These are phyloP conservation scores for Carpinus viminea DNA, from an alignment of 306 rosid species.

Conservation along the genomic window DNA sequence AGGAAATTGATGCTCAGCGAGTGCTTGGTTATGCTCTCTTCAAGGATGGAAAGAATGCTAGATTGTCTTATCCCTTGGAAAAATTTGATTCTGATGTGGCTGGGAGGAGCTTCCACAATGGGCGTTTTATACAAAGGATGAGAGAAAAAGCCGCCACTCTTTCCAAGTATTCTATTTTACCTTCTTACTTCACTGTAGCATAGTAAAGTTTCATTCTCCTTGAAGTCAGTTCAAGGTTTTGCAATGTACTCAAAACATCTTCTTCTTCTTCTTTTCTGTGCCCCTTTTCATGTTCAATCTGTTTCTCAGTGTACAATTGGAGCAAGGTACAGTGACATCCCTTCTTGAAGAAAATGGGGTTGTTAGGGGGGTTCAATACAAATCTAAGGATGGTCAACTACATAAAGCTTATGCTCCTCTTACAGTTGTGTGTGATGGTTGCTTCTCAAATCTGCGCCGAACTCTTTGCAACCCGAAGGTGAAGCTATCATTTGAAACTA, in stretches of 20 bases:
- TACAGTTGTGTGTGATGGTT: constrained; percentile 65
- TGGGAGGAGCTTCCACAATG: constrained; percentile 77
- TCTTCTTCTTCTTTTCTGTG: not conserved
- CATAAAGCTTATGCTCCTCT: constrained; percentile 58
- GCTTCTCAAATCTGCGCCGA: constrained; percentile 67
- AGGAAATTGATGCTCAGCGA: constrained; percentile 65
- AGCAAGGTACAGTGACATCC: constrained; percentile 62
- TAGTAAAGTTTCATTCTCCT: not conserved
- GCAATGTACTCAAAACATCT: not conserved
- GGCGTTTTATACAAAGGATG: constrained; percentile 70
- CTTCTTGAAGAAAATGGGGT: constrained; percentile 55
- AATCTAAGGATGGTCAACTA: constrained; percentile 47
- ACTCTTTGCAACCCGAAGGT: constrained; percentile 65
- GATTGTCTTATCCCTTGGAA: constrained; percentile 59
- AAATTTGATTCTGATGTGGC: constrained; percentile 53
- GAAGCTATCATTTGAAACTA: constrained; percentile 13
- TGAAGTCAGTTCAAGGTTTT: not conserved
- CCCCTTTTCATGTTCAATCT: not conserved
- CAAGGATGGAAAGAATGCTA: constrained; percentile 54
- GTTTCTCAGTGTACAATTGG: constrained; percentile 48
- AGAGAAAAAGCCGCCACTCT: constrained; percentile 59
- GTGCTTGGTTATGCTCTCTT: constrained; percentile 66
- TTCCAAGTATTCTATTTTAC: constrained; percentile 40
- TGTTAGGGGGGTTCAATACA: constrained; percentile 63
- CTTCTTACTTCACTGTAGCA: not conserved